Base-by-base conservation (phyloP, 2,329 filamentous ascomycete genomes). In the Dothideomycetes sp. region DNA sequence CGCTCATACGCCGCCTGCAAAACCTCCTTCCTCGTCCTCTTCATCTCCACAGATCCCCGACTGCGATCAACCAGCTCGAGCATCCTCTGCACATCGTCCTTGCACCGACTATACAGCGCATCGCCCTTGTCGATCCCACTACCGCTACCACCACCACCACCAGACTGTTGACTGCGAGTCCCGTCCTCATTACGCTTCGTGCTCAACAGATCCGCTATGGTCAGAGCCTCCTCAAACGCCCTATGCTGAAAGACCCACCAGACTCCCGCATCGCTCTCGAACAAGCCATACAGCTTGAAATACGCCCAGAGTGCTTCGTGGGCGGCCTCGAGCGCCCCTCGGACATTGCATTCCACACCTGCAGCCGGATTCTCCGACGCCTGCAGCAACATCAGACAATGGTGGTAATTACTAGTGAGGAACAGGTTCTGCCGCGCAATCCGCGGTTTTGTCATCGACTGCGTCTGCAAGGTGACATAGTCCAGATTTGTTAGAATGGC, bases 191-290 rank as follows among this genome's bases (percentile, higher is more conserved):
- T 37, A 45, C 24, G 14, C 12, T 15, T n/a, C n/a, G 39, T 38
- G 2, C 46, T 41, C 18, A 55, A 38, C 15, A 54, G 41, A 34
- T 50, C 48, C 17, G 47, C 50, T 7, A 55, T 52, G 12, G 53
- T 34, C n/a, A 55, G 37, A 37, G 80, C 80, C 63, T 88, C 83
- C 38, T 88, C 68, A 53, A 88, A 88, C 0, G 83, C 83, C 1
- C 84, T 68, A 54, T 88, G 84, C 55, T 86, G 84, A 49, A 87
- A 85, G 1, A 85, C 81, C 83, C 83, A 89, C 83, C 83, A 88
- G 1, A 87, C 82, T 11, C 78, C 72, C 1, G 81, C 81, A 62
- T 89, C 84, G 12, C 67, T 66, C 48, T 80, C 75, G 45, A 87
- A 77, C 10, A 84, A 62, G 29, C 65, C 66, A 59, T 79, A 84